phyloP scores from a whole-genome alignment of 768 basidiomycete species.

The Rhodotorula taiwanensis region DNA sequence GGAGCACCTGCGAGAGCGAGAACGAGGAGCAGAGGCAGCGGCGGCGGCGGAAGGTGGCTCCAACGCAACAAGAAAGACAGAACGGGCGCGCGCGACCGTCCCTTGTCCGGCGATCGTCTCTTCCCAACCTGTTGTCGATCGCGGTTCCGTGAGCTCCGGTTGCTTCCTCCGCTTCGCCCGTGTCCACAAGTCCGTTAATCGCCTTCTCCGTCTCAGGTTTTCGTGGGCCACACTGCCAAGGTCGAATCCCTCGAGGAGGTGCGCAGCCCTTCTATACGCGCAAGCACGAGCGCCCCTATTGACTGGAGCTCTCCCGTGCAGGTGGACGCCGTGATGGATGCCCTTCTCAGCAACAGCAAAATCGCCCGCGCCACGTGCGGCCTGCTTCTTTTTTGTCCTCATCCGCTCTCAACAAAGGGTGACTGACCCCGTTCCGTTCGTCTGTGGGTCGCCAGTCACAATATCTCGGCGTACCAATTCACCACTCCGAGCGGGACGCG shows the following conservation, averaged over 20 bases:
- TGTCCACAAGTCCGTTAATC: slow-evolving; percentile 45
- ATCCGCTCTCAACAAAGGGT: too few relatives aligned
- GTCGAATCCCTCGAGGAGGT: slow-evolving; percentile 34
- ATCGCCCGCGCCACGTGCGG: slow-evolving; percentile 52
- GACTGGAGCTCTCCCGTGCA: slow-evolving; percentile 42
- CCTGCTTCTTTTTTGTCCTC: neutral
- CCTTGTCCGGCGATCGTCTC: slow-evolving; percentile 52
- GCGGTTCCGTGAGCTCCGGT: slow-evolving; percentile 51
- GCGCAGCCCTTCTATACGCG: slow-evolving; percentile 10
- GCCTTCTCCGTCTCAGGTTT: slow-evolving; percentile 39
- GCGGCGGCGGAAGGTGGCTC: too few relatives aligned
- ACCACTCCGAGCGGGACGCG: slow-evolving; percentile 2
- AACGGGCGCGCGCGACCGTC: too few relatives aligned
- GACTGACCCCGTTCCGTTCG: too few relatives aligned
- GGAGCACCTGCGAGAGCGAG: neutral
- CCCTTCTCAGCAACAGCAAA: slow-evolving; percentile 63
- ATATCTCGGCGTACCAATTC: slow-evolving; percentile 25
- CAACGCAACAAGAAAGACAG: neutral
- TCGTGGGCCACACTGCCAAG: slow-evolving; percentile 42
- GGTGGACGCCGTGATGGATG: slow-evolving; percentile 62
- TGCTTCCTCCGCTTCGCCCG: slow-evolving; percentile 64
- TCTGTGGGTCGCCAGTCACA: slow-evolving; percentile 55
- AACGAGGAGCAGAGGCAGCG: neutral
- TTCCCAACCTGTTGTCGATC: slow-evolving; percentile 73
- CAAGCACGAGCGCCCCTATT: slow-evolving; percentile 11